phyloP scores from a whole-genome alignment of 2,329 filamentous ascomycete species.

The Paracorniculantispora psalliotae region DNA sequence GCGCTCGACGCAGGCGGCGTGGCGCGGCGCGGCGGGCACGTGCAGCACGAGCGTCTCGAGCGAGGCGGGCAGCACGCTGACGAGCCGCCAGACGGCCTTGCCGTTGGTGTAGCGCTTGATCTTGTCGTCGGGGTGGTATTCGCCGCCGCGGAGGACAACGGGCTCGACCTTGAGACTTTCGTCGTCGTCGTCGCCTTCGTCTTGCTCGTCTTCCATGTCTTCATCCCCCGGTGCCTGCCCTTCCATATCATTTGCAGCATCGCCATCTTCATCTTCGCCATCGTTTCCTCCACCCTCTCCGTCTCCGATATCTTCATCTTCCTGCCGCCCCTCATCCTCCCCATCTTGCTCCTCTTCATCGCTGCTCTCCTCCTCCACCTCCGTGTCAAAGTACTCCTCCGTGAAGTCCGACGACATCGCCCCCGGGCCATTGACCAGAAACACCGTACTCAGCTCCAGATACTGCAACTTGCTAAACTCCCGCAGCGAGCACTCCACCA shows the following conservation, averaged over 20 bases:
- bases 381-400: background rate
- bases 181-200: background rate
- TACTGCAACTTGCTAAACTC: background rate
- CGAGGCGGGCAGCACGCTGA: background rate
- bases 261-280: background rate
- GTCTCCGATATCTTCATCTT: no score
- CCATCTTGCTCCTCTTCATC: no score
- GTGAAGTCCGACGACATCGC: background rate
- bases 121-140: background rate
- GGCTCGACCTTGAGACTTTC: no score
- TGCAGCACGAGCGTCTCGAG: slow-evolving; percentile 4
- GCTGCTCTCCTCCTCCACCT: background rate
- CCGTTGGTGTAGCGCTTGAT: background rate
- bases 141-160: no score
- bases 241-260: background rate
- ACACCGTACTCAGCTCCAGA: background rate
- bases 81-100: background rate
- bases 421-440: background rate
- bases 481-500: background rate
- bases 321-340: no score
- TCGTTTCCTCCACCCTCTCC: background rate
- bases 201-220: background rate
- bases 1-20: background rate
- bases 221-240: background rate
- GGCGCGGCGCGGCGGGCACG: background rate